Evolutionary conservation across 192 early-diverging fungal species (phyloP).

Genomic region (Rhizoclosmatium globosum): DNA sequence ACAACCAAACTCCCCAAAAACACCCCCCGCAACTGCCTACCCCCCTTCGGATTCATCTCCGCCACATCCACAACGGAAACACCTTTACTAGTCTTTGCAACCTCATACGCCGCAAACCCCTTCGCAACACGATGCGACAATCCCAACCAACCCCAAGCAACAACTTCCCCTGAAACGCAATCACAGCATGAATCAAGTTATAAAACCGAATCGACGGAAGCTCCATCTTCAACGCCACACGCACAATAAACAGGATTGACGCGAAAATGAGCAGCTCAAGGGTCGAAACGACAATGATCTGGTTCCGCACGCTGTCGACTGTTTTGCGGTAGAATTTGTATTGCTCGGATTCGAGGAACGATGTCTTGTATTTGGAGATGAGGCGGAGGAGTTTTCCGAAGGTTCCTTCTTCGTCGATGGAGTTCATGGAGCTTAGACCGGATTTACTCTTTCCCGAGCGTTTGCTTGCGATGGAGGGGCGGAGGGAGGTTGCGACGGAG

Average conservation of each 20-base stretch:
- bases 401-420: background rate
- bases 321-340: background rate
- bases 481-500: conserved; percentile 39
- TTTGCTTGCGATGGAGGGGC: conserved; percentile 30
- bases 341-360: background rate
- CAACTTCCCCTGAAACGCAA: conserved; percentile 12
- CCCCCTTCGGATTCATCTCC: background rate
- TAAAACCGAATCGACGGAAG: conserved; percentile 4
- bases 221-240: background rate
- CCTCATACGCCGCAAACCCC: conserved; percentile 9
- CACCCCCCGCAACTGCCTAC: background rate
- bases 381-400: background rate
- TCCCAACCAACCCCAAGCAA: background rate
- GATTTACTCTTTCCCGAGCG: background rate
- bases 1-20: background rate
- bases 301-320: background rate
- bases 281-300: background rate
- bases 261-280: background rate
- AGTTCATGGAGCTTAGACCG: background rate
- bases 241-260: background rate
- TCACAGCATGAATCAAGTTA: conserved; percentile 14
- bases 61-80: background rate
- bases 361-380: background rate
- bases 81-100: background rate
- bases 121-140: conserved; percentile 5